Conservation (phyloP, 1,139 yeast species). For the Nakaseomyces bracarensis region DNA sequence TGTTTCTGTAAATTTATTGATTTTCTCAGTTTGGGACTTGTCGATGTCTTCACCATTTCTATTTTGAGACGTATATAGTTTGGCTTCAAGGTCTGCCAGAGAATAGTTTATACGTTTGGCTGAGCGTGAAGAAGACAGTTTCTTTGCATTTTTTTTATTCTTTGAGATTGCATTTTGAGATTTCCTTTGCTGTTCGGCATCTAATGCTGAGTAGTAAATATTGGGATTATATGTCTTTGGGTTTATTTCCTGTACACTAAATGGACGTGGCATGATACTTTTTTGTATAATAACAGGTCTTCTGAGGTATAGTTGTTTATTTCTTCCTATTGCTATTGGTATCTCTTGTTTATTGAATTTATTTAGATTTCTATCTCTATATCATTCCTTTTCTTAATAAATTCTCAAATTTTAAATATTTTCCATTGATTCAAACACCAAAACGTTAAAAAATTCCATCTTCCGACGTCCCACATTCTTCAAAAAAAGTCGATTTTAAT, state of each 20-base stretch:
- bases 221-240: conserved; percentile 29
- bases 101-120: conserved; percentile 31
- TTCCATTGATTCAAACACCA: too few species aligned
- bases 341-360: too few species aligned
- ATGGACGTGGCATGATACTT: background rate
- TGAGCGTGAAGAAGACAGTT: conserved; percentile 18
- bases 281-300: too few species aligned
- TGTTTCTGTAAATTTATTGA: conserved; percentile 25
- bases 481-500: too few species aligned
- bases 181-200: conserved; percentile 20
- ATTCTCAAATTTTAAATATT: too few species aligned
- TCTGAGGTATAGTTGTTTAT: too few species aligned
- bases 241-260: conserved; percentile 30
- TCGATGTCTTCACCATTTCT: conserved; percentile 9
- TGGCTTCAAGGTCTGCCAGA: conserved; percentile 30
- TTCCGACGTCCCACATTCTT: too few species aligned
- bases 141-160: conserved; percentile 11
- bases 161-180: conserved; percentile 9
- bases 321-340: too few species aligned
- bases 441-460: too few species aligned
- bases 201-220: conserved; percentile 27
- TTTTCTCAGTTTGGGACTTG: conserved; percentile 2
- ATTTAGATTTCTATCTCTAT: too few species aligned
- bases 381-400: too few species aligned
- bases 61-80: conserved; percentile 20